These are phyloP conservation scores for Candida chilensis DNA, from an alignment of 805 yeast genomes.

Conservation along the genomic window DNA sequence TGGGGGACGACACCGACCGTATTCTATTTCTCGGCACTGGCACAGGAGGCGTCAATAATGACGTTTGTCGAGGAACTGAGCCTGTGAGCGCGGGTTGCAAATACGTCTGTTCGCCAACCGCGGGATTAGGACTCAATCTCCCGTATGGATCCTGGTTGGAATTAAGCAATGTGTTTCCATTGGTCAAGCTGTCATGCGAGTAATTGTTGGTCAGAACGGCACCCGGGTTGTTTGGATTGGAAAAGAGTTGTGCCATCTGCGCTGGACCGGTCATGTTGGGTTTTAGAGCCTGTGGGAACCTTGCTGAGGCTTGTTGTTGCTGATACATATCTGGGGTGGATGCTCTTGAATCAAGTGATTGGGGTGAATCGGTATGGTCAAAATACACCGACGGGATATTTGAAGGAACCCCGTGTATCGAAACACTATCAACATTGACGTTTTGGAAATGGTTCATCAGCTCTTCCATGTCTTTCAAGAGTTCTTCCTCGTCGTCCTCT, in stretches of 20 bases:
- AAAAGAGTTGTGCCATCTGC: conserved; percentile 23
- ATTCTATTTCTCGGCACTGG: conserved; percentile 27
- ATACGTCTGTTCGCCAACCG: no score
- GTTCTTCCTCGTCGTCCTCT: conserved; percentile 62
- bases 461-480: conserved; percentile 64
- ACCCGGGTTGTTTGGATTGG: conserved; percentile 6
- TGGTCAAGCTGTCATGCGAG: conserved; percentile 6
- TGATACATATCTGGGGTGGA: conserved; percentile 5
- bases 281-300: conserved; percentile 10
- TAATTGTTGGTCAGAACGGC: conserved; percentile 2
- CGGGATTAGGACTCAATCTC: conserved; percentile 15
- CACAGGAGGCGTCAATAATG: conserved; percentile 10
- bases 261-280: conserved; percentile 41
- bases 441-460: conserved; percentile 68
- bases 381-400: conserved; percentile 32
- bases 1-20: conserved; percentile 21
- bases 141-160: conserved; percentile 22
- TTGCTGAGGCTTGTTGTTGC: conserved; percentile 1
- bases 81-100: conserved; percentile 18
- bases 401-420: conserved; percentile 61
- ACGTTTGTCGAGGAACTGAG: conserved; percentile 10
- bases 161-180: conserved; percentile 14
- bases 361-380: conserved; percentile 5
- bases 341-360: conserved; percentile 3
- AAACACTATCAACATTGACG: conserved; percentile 71